Conservation (phyloP, 768 basidiomycete genomes). For the Filobasidium floriforme region DNA sequence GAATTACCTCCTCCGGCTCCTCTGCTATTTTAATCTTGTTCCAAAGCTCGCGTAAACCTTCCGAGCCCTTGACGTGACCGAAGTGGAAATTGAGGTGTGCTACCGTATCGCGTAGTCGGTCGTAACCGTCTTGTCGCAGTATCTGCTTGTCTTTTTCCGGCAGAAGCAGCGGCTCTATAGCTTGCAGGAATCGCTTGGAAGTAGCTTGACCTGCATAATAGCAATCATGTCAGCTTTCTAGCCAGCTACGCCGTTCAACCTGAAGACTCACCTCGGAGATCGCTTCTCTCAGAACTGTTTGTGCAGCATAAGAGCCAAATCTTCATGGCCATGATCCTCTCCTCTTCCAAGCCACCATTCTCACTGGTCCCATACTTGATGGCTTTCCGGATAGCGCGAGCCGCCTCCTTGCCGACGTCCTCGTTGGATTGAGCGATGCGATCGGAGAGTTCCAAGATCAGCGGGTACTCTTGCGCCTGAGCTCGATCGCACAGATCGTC, state of each 20-base stretch:
- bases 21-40: constrained; percentile 67
- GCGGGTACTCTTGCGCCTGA: constrained; percentile 10
- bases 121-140: constrained; percentile 71
- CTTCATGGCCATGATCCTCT: constrained; percentile 28
- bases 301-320: constrained; percentile 86
- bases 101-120: constrained; percentile 70
- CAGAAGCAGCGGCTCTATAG: constrained; percentile 63
- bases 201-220: constrained; percentile 51
- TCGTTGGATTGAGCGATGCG: constrained; percentile 61
- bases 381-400: constrained; percentile 69
- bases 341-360: constrained; percentile 17
- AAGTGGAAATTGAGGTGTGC: constrained; percentile 71
- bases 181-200: constrained; percentile 68
- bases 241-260: not conserved
- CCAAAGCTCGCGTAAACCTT: constrained; percentile 68
- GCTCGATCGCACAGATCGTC: constrained; percentile 17
- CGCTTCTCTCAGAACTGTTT: constrained; percentile 57
- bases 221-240: not conserved
- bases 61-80: constrained; percentile 46
- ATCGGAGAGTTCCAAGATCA: constrained; percentile 75
- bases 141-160: constrained; percentile 44
- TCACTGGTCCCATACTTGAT: constrained; percentile 55
- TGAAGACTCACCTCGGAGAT: constrained; percentile 53
- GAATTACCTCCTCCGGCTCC: constrained; percentile 67
- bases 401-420: constrained; percentile 70